Percentiles rank a stretch among this genome's conserved stretches.
These are phyloP conservation scores for Ceratonia siliqua DNA, from an alignment of 306 rosid species.

Conservation along the genomic window DNA sequence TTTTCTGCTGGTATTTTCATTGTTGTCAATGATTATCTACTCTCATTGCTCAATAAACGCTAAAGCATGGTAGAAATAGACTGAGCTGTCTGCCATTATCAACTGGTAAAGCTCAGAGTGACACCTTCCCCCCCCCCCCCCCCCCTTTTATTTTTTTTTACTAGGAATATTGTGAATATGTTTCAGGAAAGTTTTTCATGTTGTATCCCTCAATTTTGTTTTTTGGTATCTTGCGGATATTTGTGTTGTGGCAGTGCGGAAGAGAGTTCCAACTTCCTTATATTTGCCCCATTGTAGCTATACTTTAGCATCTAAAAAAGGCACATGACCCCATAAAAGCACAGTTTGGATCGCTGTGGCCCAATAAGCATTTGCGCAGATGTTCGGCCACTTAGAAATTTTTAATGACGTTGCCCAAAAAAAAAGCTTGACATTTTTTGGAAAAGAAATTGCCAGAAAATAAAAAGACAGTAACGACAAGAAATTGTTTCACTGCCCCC, in stretches of 20 bases:
- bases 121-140: no score
- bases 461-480: no score
- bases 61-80: slow-evolving; percentile 45
- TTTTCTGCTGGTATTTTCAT: slow-evolving; percentile 34
- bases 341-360: no score
- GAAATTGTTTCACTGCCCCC: neutral
- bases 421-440: no score
- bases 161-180: slow-evolving; percentile 37
- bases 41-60: slow-evolving; percentile 37
- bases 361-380: no score
- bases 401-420: no score
- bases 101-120: slow-evolving; percentile 6
- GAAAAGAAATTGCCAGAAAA: no score
- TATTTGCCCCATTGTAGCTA: neutral
- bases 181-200: slow-evolving; percentile 22
- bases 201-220: neutral
- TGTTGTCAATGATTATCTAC: slow-evolving; percentile 42
- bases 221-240: neutral
- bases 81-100: slow-evolving; percentile 35
- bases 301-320: no score
- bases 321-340: no score
- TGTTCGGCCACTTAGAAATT: no score
- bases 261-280: neutral
- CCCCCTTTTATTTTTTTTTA: neutral
- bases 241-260: slow-evolving; percentile 2